These are phyloP conservation scores for Leptographium procerum DNA, from an alignment of 2,329 filamentous ascomycete species.

Conservation along the genomic window DNA sequence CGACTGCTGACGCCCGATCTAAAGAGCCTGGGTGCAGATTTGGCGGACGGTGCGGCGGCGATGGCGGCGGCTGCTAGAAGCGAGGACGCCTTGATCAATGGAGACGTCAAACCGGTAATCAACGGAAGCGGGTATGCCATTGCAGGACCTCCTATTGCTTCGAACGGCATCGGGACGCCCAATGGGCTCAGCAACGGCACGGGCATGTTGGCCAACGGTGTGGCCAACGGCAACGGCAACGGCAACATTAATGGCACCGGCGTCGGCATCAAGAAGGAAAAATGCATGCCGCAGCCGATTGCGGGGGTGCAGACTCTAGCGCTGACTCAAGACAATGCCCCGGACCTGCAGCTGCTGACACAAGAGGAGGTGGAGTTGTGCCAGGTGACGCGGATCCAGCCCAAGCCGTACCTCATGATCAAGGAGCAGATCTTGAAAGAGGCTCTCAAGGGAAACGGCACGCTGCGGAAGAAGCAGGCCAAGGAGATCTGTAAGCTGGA, in stretches of 20 bases:
- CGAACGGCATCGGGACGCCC: slow-evolving; percentile 23
- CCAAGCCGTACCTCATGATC: slow-evolving; percentile 89
- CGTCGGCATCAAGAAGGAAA: slow-evolving; percentile 31
- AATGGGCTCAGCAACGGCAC: slow-evolving; percentile 22
- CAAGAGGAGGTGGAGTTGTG: slow-evolving; percentile 80
- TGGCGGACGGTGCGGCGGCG: slow-evolving; percentile 22
- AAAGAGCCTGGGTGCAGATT: slow-evolving; percentile 35
- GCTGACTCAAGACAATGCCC: slow-evolving; percentile 62
- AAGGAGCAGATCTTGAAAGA: slow-evolving; percentile 90
- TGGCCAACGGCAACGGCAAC: slow-evolving; percentile 22
- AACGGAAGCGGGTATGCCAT: neutral
- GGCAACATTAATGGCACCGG: no score
- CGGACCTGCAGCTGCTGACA: slow-evolving; percentile 77
- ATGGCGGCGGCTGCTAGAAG: neutral
- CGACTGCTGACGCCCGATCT: slow-evolving; percentile 52
- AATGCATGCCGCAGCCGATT: slow-evolving; percentile 43
- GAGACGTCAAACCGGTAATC: neutral
- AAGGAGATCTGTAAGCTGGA: slow-evolving; percentile 78
- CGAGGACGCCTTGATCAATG: slow-evolving; percentile 16
- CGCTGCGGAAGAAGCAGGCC: slow-evolving; percentile 86
- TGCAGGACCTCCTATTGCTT: neutral
- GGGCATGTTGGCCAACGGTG: neutral
- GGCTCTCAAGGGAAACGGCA: slow-evolving; percentile 77
- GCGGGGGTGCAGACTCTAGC: slow-evolving; percentile 52
- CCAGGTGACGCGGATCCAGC: slow-evolving; percentile 70